Conservation (phyloP, 1,284 basidiomycete species). For the Malassezia caprae region DNA sequence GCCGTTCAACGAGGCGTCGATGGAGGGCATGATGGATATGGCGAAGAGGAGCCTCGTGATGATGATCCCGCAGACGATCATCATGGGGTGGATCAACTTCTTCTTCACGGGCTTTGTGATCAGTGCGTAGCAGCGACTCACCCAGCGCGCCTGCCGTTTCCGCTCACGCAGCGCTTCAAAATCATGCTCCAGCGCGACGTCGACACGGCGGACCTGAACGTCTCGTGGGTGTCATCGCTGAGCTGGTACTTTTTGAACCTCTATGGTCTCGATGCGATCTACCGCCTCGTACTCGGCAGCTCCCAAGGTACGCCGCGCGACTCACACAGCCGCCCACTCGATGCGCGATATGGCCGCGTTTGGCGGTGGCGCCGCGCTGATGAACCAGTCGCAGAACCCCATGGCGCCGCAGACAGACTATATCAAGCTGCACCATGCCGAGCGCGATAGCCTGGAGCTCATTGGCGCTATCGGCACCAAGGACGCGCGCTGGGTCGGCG, state of each 20-base stretch:
- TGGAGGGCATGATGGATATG: slow-evolving; percentile 98
- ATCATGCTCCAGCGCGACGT: slow-evolving; percentile 96
- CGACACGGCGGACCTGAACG: slow-evolving; percentile 91
- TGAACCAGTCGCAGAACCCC: slow-evolving; percentile 10
- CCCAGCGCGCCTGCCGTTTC: slow-evolving; percentile 80
- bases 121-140: slow-evolving; percentile 22
- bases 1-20: slow-evolving; percentile 57
- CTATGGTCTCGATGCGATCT: slow-evolving; percentile 90
- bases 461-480: slow-evolving; percentile 53
- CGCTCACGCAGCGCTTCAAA: slow-evolving; percentile 91
- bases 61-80: slow-evolving; percentile 61
- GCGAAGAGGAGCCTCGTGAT: slow-evolving; percentile 96
- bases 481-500: slow-evolving; percentile 37
- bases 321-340: slow-evolving; percentile 38
- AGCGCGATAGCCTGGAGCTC: slow-evolving; percentile 85
- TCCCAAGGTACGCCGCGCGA: slow-evolving; percentile 64
- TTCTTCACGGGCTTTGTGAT: slow-evolving; percentile 99
- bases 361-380: slow-evolving; percentile 23
- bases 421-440: slow-evolving; percentile 77
- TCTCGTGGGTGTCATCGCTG: slow-evolving; percentile 94
- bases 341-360: slow-evolving; percentile 46
- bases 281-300: slow-evolving; percentile 79
- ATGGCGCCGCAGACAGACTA: slow-evolving; percentile 59
- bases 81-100: slow-evolving; percentile 99
- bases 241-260: slow-evolving; percentile 99